A percentile compares a stretch with the other conserved stretches of the same genome.
Conservation (phyloP, 2,329 filamentous ascomycete species). For the Aspergillus felis region DNA sequence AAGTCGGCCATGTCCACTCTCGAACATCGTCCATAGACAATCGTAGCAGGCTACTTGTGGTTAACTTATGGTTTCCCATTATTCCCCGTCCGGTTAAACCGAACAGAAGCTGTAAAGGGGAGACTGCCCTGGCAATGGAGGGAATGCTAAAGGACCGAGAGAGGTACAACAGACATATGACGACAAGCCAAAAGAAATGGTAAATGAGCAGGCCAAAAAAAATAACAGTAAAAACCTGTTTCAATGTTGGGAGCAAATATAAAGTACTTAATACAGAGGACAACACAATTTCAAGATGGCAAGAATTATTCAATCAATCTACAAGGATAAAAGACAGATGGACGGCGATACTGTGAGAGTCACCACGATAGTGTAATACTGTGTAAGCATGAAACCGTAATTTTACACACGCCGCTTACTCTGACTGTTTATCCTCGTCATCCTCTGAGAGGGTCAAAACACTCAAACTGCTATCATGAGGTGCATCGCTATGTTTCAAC, state of each 20-base stretch:
- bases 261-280: not conserved
- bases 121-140: not conserved
- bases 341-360: too few species aligned
- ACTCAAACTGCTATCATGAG: not conserved
- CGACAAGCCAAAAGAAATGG: not conserved
- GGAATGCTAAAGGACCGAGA: not conserved
- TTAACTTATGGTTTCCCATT: constrained; percentile 15
- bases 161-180: not conserved
- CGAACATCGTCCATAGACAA: constrained; percentile 16
- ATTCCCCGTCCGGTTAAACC: not conserved
- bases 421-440: not conserved
- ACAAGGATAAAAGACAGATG: too few species aligned
- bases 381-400: not conserved
- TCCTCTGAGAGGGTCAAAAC: too few species aligned
- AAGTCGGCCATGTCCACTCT: constrained; percentile 21
- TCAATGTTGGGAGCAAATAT: not conserved
- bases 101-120: not conserved
- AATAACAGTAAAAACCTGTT: too few species aligned
- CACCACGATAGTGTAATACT: not conserved
- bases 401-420: not conserved
- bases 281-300: not conserved
- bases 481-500: too few species aligned
- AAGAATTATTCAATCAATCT: not conserved
- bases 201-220: too few species aligned
- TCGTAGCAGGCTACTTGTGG: constrained; percentile 17